Percentiles rank a stretch among this genome's conserved stretches.
Evolutionary conservation across 441 rosid species (phyloP).

Genomic region (Erodium texanum): DNA sequence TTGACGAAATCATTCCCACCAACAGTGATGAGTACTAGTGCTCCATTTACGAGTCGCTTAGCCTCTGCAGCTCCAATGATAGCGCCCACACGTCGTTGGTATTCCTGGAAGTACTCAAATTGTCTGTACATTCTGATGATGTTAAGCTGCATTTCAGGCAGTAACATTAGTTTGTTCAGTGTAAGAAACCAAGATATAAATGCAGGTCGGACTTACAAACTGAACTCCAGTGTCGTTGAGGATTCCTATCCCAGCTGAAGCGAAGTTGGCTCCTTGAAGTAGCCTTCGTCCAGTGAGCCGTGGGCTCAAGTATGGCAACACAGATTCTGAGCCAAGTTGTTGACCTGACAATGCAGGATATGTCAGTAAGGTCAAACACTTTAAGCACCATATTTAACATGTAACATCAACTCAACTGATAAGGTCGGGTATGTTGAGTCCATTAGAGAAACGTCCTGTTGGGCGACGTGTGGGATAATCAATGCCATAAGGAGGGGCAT

Average conservation of each 20-base stretch:
- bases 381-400: too few species aligned
- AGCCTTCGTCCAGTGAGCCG: neutral
- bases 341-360: neutral
- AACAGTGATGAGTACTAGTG: conserved; percentile 40
- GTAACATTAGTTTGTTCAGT: too few species aligned
- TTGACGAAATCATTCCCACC: conserved; percentile 61
- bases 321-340: neutral
- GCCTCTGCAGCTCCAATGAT: conserved; percentile 28
- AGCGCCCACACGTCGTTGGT: conserved; percentile 35
- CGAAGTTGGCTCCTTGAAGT: neutral
- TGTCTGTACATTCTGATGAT: conserved; percentile 42
- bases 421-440: neutral
- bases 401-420: neutral
- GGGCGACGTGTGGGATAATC: neutral
- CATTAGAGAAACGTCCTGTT: neutral
- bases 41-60: conserved; percentile 29
- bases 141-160: conserved; percentile 40
- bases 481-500: neutral
- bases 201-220: neutral
- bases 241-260: neutral
- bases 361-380: neutral
- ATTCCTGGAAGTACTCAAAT: conserved; percentile 34
- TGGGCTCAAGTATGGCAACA: neutral
- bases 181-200: neutral
- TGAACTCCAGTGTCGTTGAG: neutral